Percentiles rank a stretch among this genome's conserved stretches.
Evolutionary conservation across 352 stramenopile genomes (phyloP).

Genomic region (Globisporangium apiculatum): DNA sequence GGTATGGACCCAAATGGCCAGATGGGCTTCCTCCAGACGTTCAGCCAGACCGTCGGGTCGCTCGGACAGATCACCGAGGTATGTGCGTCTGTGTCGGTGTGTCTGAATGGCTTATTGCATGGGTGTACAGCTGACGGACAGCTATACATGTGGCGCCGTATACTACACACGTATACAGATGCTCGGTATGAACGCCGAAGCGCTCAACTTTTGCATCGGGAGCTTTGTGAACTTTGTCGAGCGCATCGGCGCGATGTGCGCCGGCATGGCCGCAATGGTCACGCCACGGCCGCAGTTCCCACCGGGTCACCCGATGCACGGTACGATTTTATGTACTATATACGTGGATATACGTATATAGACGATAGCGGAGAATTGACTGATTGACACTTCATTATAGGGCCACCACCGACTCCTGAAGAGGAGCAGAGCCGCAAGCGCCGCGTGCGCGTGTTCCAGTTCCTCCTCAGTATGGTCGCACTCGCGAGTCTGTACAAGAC

Average conservation of each 20-base stretch:
- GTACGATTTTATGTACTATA: slow-evolving; percentile 10
- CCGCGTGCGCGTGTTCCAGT: slow-evolving; percentile 76
- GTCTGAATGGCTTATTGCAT: neutral
- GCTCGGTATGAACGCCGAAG: slow-evolving; percentile 71
- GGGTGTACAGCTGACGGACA: no score
- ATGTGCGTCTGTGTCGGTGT: neutral
- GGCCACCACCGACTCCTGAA: slow-evolving; percentile 59
- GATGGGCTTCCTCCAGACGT: slow-evolving; percentile 54
- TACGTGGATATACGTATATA: neutral
- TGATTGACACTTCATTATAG: slow-evolving; percentile 9
- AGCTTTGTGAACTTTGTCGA: slow-evolving; percentile 84
- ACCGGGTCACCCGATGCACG: slow-evolving; percentile 67
- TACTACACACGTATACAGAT: slow-evolving; percentile 16
- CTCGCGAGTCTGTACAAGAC: slow-evolving; percentile 53
- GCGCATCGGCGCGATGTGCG: slow-evolving; percentile 71
- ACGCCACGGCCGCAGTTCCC: slow-evolving; percentile 54
- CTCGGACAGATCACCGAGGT: slow-evolving; percentile 73
- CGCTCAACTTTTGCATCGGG: slow-evolving; percentile 67
- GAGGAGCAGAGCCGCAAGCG: slow-evolving; percentile 63
- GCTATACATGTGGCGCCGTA: no score
- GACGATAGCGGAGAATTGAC: neutral
- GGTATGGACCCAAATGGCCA: slow-evolving; percentile 45
- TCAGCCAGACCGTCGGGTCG: slow-evolving; percentile 65
- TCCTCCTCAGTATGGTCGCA: slow-evolving; percentile 54
- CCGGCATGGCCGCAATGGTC: slow-evolving; percentile 58